Percentiles rank a stretch among this genome's conserved stretches.
Conservation (phyloP, 495 filamentous ascomycete species). For the Podospora didyma region DNA sequence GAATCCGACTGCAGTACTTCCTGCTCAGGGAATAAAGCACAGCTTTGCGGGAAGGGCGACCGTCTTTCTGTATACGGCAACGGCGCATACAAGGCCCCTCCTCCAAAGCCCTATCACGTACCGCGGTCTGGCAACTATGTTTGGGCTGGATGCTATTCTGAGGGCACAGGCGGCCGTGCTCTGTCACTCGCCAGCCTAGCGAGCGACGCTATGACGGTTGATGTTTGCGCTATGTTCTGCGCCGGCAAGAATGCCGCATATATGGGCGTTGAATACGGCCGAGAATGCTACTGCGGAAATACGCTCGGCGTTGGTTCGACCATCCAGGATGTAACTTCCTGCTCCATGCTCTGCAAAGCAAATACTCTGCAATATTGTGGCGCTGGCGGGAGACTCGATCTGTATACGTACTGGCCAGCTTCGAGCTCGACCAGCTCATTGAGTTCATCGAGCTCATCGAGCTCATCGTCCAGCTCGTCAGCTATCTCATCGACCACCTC, state of each 20-base stretch:
- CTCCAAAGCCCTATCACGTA: constrained; percentile 26
- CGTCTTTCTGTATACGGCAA: constrained; percentile 32
- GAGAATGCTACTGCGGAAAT: constrained; percentile 43
- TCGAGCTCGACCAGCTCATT: neutral
- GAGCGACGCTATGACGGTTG: constrained; percentile 33
- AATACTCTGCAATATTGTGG: constrained; percentile 24
- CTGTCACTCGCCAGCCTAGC: constrained; percentile 44
- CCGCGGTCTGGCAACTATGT: constrained; percentile 23
- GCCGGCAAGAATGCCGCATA: constrained; percentile 10
- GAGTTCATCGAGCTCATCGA: neutral
- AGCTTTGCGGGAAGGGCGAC: constrained; percentile 31
- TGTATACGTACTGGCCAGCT: constrained; percentile 10
- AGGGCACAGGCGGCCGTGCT: constrained; percentile 40
- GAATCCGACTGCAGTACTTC: constrained; percentile 17
- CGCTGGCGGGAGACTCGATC: constrained; percentile 9
- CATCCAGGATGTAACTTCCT: constrained; percentile 7
- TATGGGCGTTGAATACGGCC: constrained; percentile 30
- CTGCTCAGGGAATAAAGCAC: constrained; percentile 28
- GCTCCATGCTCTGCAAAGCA: constrained; percentile 35
- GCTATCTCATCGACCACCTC: neutral
- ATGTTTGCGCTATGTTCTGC: constrained; percentile 32
- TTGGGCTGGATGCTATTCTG: constrained; percentile 37
- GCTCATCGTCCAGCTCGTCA: neutral
- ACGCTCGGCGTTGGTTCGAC: constrained; percentile 24
- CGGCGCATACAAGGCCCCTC: neutral